Evolutionary conservation across 2,329 filamentous ascomycete species (phyloP), one percentile per base, ranked within the genome.

Genomic region (Epichloe elymi): DNA sequence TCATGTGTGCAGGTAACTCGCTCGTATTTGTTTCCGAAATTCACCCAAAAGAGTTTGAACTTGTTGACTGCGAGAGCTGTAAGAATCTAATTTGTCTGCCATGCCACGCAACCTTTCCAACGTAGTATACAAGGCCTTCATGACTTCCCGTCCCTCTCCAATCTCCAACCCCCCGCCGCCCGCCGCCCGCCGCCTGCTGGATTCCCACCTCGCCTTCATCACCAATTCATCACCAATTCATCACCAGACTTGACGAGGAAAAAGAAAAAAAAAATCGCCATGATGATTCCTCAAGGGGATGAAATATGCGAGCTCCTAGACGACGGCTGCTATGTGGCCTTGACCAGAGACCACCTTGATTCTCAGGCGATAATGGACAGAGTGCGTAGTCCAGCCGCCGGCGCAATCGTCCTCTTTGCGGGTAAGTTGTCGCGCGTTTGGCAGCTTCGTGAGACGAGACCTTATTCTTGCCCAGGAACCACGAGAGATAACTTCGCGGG

Each of bases 391-490:
- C 82, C 84, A 19, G 76, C 81, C 59, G 85, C 86, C 11, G 86
- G 86, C 5, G 86, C 86, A 12, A 84, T 88, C 46, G 85, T 90
- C 10, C 61, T 89, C 36, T 90, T 90, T 63, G 82, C 83, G 52
- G 86, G 85, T 82, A 71, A 57, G 67, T 41, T 41, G 23, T 30
- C 23, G 10, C 41, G 14, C 14, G 10, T 14, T 10, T 20, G 17
- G 40, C 39, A 12, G 20, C 51, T 53, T 17, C 63, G 56, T 38
- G 57, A 23, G n/a, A 35, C 36, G 23, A 38, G 17, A 26, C 38
- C 26, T 30, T 39, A 42, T 39, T 45, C n/a, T 43, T 10, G 3
- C 11, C 35, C 55, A 85, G 85, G 86, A 50, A 89, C 85, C 1
- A 94, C 88, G 2, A 75, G 88, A 52, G 83, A 91, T 68, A 82